These are phyloP conservation scores for Isabelozyma heimii DNA, from an alignment of 805 yeast genomes.

Conservation along the genomic window DNA sequence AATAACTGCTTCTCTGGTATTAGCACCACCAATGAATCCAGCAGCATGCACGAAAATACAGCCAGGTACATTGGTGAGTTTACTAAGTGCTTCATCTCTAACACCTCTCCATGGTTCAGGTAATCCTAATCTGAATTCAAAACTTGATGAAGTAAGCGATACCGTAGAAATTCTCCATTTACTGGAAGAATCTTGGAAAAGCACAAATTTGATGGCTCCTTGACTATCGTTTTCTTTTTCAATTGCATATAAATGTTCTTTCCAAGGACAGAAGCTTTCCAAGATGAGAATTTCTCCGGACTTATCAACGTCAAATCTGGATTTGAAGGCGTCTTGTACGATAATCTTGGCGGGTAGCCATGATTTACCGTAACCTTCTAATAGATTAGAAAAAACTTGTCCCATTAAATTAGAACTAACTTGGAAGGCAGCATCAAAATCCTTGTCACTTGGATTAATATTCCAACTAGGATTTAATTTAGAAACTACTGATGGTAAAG, in stretches of 20 bases:
- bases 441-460: constrained; percentile 60
- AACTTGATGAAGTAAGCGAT: constrained; percentile 72
- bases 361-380: constrained; percentile 71
- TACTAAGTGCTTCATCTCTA: constrained; percentile 78
- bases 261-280: constrained; percentile 89
- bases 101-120: constrained; percentile 96
- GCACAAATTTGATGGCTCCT: constrained; percentile 67
- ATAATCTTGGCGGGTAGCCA: constrained; percentile 89
- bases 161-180: constrained; percentile 91
- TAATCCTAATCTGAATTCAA: constrained; percentile 80
- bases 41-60: constrained; percentile 94
- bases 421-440: constrained; percentile 62
- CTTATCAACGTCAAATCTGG: constrained; percentile 57
- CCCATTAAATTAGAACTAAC: constrained; percentile 86
- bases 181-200: constrained; percentile 71
- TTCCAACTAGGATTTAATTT: constrained; percentile 87
- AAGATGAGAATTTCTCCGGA: constrained; percentile 75
- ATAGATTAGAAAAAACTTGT: constrained; percentile 61
- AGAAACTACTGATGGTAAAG: constrained; percentile 75
- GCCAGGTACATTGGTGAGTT: constrained; percentile 75
- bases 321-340: constrained; percentile 67
- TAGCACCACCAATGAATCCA: constrained; percentile 95
- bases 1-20: constrained; percentile 73
- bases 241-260: constrained; percentile 77
- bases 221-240: constrained; percentile 59